Conservation (phyloP, 2,329 filamentous ascomycete genomes). For the Pestalotiopsis sp. region DNA sequence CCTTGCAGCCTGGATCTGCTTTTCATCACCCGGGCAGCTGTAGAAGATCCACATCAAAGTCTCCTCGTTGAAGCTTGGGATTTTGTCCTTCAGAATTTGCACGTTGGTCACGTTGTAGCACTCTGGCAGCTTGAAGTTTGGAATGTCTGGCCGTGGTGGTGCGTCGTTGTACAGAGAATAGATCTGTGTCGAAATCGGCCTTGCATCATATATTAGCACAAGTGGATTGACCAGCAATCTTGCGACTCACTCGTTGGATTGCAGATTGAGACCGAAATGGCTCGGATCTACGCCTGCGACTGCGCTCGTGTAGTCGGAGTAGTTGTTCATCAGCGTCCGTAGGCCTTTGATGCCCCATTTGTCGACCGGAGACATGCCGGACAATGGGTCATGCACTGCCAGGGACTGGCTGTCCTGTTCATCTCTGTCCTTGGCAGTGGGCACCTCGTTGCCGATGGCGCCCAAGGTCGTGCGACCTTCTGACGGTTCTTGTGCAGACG, state of each 20-base stretch:
- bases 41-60: conserved; percentile 72
- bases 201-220: conserved; percentile 28
- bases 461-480: conserved; percentile 44
- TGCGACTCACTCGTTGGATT: conserved; percentile 55
- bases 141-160: conserved; percentile 58
- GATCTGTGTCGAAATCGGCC: conserved; percentile 57
- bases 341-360: conserved; percentile 67
- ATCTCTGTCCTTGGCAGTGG: conserved; percentile 41
- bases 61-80: conserved; percentile 67
- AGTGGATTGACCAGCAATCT: neutral
- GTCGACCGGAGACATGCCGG: conserved; percentile 61
- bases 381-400: conserved; percentile 56
- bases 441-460: conserved; percentile 46
- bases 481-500: conserved; percentile 33
- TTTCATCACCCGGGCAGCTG: conserved; percentile 61
- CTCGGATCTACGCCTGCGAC: conserved; percentile 60
- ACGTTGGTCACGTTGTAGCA: conserved; percentile 69
- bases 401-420: conserved; percentile 38
- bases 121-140: conserved; percentile 60
- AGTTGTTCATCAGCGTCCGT: conserved; percentile 63
- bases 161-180: conserved; percentile 62
- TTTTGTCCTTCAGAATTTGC: conserved; percentile 64
- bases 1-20: conserved; percentile 63
- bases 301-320: conserved; percentile 62
- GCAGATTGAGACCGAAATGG: conserved; percentile 58